Conservation (phyloP, 2,329 filamentous ascomycete genomes). For the Claviceps spartinae region DNA sequence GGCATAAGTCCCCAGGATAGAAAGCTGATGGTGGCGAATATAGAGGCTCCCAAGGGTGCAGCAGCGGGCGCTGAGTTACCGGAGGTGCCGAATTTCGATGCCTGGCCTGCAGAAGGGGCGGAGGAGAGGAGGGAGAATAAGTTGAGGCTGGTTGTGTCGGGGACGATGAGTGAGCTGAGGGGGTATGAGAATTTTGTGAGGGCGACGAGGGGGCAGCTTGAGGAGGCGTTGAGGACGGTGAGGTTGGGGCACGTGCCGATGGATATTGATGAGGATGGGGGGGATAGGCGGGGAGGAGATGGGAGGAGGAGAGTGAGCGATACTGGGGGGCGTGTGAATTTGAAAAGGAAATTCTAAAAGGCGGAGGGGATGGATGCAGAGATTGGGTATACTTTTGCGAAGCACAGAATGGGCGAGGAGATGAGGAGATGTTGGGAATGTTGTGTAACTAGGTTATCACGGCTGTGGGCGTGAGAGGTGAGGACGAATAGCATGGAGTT, state of each 20-base stretch:
- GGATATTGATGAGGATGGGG: neutral
- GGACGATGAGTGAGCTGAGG: slow-evolving; percentile 10
- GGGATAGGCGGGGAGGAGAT: neutral
- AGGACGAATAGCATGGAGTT: neutral
- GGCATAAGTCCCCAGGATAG: slow-evolving; percentile 1
- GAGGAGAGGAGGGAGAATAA: slow-evolving; percentile 12
- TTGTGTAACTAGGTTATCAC: neutral
- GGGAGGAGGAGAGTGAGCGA: neutral
- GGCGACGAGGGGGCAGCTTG: slow-evolving; percentile 6
- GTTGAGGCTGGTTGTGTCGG: slow-evolving; percentile 10
- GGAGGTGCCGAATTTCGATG: neutral
- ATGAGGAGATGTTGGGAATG: neutral
- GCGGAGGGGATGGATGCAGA: neutral
- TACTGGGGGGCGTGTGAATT: neutral
- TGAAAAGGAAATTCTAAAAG: neutral
- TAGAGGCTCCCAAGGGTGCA: slow-evolving; percentile 11
- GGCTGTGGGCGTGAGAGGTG: neutral
- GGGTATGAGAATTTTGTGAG: slow-evolving; percentile 14
- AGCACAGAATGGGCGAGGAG: too few species aligned
- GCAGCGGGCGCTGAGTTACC: neutral
- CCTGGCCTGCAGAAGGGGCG: slow-evolving; percentile 2
- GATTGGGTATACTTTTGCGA: neutral
- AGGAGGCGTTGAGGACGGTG: slow-evolving; percentile 13
- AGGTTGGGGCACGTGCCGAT: slow-evolving; percentile 3
- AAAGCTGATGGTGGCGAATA: slow-evolving; percentile 17